Conservation (phyloP, 2,329 filamentous ascomycete species). For the Beauveria medogensis region DNA sequence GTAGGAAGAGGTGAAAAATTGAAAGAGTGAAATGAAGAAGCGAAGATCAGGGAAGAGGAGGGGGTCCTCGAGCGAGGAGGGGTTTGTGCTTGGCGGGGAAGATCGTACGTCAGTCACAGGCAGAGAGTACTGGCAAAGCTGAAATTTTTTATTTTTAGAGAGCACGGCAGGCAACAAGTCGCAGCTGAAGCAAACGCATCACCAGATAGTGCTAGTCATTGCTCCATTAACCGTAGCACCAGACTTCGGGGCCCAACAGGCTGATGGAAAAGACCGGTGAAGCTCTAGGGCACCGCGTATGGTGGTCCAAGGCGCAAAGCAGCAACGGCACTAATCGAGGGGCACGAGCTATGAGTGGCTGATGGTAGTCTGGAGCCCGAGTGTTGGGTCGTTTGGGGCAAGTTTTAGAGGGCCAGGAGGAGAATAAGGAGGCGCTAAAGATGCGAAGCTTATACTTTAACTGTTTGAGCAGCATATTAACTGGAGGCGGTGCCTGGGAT, state of each 20-base stretch:
- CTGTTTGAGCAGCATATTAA: not conserved
- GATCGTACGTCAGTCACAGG: constrained; percentile 8
- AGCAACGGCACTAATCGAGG: constrained; percentile 1
- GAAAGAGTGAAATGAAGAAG: constrained; percentile 13
- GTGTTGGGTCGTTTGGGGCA: not conserved
- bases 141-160: not conserved
- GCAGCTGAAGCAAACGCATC: not conserved
- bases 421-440: not conserved
- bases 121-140: not conserved
- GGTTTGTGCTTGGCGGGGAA: constrained; percentile 9
- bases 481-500: constrained; percentile 1
- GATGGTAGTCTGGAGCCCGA: not conserved
- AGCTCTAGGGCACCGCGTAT: not conserved
- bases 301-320: not conserved
- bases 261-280: constrained; percentile 6
- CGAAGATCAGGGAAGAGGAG: constrained; percentile 13
- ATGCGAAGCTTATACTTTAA: constrained; percentile 3
- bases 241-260: not conserved
- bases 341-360: constrained; percentile 7
- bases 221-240: not conserved
- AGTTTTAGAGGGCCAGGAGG: not conserved
- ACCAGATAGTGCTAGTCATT: not conserved
- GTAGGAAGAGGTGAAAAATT: constrained; percentile 8
- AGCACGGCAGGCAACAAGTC: not conserved
- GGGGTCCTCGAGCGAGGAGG: constrained; percentile 5